phyloP scores from a whole-genome alignment of 495 filamentous ascomycete genomes.

The Aspergillus ostianus region DNA sequence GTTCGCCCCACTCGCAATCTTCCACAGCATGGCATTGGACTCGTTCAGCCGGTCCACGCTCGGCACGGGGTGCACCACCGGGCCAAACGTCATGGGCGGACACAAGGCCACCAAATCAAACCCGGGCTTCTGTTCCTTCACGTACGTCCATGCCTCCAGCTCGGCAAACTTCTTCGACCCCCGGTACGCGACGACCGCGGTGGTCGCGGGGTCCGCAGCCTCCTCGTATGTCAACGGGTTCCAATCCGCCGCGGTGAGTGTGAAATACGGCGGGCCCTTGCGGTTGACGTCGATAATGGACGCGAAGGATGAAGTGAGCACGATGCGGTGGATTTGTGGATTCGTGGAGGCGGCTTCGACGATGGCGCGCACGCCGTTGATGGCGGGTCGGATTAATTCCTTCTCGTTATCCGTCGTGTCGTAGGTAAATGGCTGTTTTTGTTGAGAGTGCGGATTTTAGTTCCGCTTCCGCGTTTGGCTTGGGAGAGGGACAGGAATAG shows the following conservation, averaged over 20 bases:
- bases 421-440: conserved; percentile 36
- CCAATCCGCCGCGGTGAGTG: conserved; percentile 37
- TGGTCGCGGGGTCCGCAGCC: conserved; percentile 27
- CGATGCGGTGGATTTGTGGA: conserved; percentile 22
- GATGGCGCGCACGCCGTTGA: conserved; percentile 29
- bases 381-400: conserved; percentile 35
- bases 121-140: conserved; percentile 21
- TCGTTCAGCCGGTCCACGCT: conserved; percentile 24
- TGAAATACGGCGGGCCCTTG: conserved; percentile 24
- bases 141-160: conserved; percentile 32
- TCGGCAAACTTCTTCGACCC: conserved; percentile 37
- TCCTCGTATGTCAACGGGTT: conserved; percentile 35
- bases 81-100: conserved; percentile 30
- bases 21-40: conserved; percentile 31
- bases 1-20: conserved; percentile 19
- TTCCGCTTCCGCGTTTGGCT: conserved; percentile 21
- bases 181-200: conserved; percentile 32
- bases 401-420: conserved; percentile 24
- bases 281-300: conserved; percentile 30
- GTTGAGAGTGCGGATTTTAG: conserved; percentile 44
- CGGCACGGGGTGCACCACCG: conserved; percentile 29
- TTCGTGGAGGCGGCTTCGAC: conserved; percentile 26
- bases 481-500: conserved; percentile 43
- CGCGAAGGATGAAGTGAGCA: conserved; percentile 36
- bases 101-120: conserved; percentile 27